Evolutionary conservation across 2,329 filamentous ascomycete genomes (phyloP), one percentile per base, ranked within the genome.

Genomic region (Aspergillus chevalieri): DNA sequence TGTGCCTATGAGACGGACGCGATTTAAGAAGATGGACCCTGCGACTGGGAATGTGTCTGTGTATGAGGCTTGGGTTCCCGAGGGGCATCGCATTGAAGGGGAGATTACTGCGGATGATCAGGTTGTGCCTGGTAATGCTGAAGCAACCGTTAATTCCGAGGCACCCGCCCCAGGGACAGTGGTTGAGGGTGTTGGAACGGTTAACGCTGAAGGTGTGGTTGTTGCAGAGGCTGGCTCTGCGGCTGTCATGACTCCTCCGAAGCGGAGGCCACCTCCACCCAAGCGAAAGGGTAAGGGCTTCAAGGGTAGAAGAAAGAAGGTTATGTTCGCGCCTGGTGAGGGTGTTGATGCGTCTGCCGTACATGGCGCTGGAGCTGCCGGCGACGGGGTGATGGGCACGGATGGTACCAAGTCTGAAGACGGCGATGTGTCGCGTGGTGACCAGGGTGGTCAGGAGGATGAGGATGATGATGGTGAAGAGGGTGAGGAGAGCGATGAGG

Each of bases 201-300:
- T 83, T 43, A 83, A 84, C 58, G 76, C 78, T 41, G 77, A 84
- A 50, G 81, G 81, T 34, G 72, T 82, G 17, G 74, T 83, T 17
- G 80, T 81, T 53, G 76, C 75, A 22, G 66, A 74, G 43, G 71
- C 72, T 65, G 54, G 60, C 65, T 58, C 76, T 66, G 60, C 74
- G 68, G 58, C 67, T 42, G 66, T 70, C 8, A 58, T 66, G 57
- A 77, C 77, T 19, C 77, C 78, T 14, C 70, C 74, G 4, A 78
- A 77, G 63, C 81, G 85, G 63, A 82, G 85, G 52, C 85, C 85
- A 0, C 85, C 85, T 24, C 86, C 87, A 1, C 87, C 87, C 0
- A 90, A 89, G 67, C 85, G 88, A 67, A 95, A 92, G 75, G 77
- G 80, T 44, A 91, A 87, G 67, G 86, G 88, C 0, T 83, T 87